These are phyloP conservation scores for Neoscytalidium dimidiatum DNA, from an alignment of 2,329 filamentous ascomycete species.

Conservation along the genomic window DNA sequence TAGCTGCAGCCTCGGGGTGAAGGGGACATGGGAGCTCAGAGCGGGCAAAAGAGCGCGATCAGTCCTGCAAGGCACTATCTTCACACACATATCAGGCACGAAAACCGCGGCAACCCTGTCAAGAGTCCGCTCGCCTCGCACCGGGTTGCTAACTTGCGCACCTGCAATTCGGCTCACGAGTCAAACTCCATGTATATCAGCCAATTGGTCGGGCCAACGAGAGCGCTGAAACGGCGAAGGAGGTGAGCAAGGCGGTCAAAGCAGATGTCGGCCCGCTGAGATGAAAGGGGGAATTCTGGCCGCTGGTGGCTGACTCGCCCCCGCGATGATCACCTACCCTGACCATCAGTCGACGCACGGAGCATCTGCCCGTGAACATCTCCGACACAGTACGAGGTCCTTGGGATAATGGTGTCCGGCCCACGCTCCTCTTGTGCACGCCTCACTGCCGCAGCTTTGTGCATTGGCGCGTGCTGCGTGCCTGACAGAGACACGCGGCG, in stretches of 20 bases:
- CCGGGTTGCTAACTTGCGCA: no score
- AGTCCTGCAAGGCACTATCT: no score
- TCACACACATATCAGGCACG: no score
- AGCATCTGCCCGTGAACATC: background rate
- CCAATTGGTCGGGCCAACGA: background rate
- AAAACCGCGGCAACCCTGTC: no score
- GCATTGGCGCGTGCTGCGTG: background rate
- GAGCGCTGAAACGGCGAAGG: background rate
- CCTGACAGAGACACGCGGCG: background rate
- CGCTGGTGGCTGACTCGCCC: background rate
- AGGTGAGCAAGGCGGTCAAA: background rate
- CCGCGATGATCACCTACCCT: background rate
- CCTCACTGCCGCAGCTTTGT: background rate
- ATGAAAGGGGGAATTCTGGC: background rate
- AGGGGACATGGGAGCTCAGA: no score
- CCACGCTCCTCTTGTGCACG: background rate
- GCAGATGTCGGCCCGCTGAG: background rate
- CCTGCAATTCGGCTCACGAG: no score
- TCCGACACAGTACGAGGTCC: background rate
- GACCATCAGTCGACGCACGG: background rate
- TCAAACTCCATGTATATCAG: background rate
- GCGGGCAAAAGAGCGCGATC: no score
- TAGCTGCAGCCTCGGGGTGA: no score
- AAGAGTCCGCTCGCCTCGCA: no score
- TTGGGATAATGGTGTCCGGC: background rate